A percentile compares a stretch with the other conserved stretches of the same genome.
These are phyloP conservation scores for Leccinum barrowsii DNA, from an alignment of 768 basidiomycete species.

Conservation along the genomic window DNA sequence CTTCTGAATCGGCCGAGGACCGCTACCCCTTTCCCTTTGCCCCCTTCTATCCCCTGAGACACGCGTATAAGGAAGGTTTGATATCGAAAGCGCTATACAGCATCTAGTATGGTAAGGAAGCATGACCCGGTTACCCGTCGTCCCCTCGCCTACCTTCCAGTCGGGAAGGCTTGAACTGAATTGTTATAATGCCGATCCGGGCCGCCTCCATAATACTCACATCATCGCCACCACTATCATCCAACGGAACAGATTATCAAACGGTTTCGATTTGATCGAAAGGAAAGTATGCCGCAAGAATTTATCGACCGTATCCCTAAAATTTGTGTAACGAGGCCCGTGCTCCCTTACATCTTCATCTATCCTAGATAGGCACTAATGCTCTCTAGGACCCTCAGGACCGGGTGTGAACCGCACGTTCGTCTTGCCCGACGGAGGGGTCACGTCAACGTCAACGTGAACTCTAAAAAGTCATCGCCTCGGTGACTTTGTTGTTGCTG, in stretches of 20 bases:
- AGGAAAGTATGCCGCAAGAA: background rate
- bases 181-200: background rate
- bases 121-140: conserved; percentile 8
- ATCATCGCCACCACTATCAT: background rate
- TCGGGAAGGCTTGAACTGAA: background rate
- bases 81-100: conserved; percentile 18
- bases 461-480: conserved; percentile 5
- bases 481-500: background rate
- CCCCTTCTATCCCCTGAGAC: conserved; percentile 7
- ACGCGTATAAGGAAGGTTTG: conserved; percentile 26
- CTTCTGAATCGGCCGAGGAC: background rate
- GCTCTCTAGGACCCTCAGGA: background rate
- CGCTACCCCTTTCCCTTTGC: background rate
- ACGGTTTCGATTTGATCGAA: conserved; percentile 2
- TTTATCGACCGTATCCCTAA: conserved; percentile 3
- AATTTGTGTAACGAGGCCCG: conserved; percentile 1
- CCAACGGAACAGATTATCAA: conserved; percentile 3
- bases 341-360: conserved; percentile 15
- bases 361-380: conserved; percentile 18
- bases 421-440: background rate
- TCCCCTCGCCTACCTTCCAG: background rate
- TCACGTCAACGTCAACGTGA: conserved; percentile 12
- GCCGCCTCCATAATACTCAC: background rate
- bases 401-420: conserved; percentile 11
- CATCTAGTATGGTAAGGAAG: conserved; percentile 2